Conservation (phyloP, 805 yeast species). For the Teunomyces panamensis region DNA sequence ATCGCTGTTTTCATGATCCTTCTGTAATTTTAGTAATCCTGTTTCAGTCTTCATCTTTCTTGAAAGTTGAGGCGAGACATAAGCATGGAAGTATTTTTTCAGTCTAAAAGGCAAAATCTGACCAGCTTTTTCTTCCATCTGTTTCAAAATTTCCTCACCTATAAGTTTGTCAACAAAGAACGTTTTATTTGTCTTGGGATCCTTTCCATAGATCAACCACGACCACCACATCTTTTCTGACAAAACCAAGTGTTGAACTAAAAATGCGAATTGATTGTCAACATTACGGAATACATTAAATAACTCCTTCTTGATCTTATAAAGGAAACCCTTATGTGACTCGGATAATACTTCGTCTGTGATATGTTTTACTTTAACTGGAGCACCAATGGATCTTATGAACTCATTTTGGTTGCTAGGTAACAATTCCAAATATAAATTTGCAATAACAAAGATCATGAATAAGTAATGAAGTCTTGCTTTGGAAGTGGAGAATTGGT, state of each 20-base stretch:
- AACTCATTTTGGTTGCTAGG: conserved; percentile 20
- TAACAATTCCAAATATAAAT: conserved; percentile 29
- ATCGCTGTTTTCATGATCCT: conserved; percentile 5
- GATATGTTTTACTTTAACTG: conserved; percentile 32
- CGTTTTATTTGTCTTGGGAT: conserved; percentile 26
- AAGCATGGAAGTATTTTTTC: conserved; percentile 38
- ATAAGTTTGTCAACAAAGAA: conserved; percentile 23
- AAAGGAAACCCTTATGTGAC: conserved; percentile 15
- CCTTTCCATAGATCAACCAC: conserved; percentile 39
- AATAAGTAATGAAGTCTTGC: conserved; percentile 25
- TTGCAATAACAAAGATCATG: conserved; percentile 29
- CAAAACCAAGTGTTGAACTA: conserved; percentile 23
- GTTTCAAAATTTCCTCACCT: conserved; percentile 18
- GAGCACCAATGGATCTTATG: conserved; percentile 20
- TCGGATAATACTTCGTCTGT: conserved; percentile 32
- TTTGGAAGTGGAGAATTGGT: conserved; percentile 24
- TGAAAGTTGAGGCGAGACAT: conserved; percentile 42
- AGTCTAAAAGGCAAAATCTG: conserved; percentile 25
- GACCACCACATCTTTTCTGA: conserved; percentile 39
- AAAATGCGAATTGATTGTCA: conserved; percentile 25
- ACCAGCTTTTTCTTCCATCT: conserved; percentile 15
- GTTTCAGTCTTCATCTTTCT: conserved; percentile 35
- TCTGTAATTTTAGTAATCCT: conserved; percentile 24
- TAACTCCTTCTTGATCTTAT: conserved; percentile 26
- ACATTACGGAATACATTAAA: conserved; percentile 16